A percentile compares a stretch with the other conserved stretches of the same genome.
Evolutionary conservation across 2,329 filamentous ascomycete species (phyloP).

Genomic region (Colletotrichum liriopes): DNA sequence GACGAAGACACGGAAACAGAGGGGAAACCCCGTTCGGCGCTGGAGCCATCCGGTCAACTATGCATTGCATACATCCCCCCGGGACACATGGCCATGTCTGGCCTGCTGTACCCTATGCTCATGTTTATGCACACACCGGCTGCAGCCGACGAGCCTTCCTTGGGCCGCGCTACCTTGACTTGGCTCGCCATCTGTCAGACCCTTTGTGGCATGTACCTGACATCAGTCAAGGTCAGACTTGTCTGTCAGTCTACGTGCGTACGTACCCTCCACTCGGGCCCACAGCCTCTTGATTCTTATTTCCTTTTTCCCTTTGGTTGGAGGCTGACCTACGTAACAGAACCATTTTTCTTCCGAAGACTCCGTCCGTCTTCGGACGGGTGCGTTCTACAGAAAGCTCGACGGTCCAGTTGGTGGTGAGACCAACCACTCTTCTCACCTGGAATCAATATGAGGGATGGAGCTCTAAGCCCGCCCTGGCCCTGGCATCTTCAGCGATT

Average conservation of each 20-base stretch:
- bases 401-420: background rate
- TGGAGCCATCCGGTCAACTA: slow-evolving; percentile 30
- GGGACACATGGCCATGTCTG: slow-evolving; percentile 8
- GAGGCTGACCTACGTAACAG: slow-evolving; percentile 26
- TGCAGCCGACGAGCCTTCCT: slow-evolving; percentile 34
- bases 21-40: slow-evolving; percentile 3
- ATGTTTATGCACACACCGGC: slow-evolving; percentile 22
- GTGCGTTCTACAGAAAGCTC: background rate
- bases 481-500: slow-evolving; percentile 18
- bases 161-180: slow-evolving; percentile 29
- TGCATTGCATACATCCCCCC: slow-evolving; percentile 21
- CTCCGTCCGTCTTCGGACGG: slow-evolving; percentile 23
- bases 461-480: slow-evolving; percentile 25
- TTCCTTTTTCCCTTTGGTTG: slow-evolving; percentile 26
- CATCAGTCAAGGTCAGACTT: slow-evolving; percentile 17
- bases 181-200: slow-evolving; percentile 5
- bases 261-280: slow-evolving; percentile 23
- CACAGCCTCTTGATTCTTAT: slow-evolving; percentile 8
- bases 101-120: background rate
- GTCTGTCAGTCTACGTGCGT: slow-evolving; percentile 3
- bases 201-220: slow-evolving; percentile 31
- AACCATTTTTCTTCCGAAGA: slow-evolving; percentile 8
- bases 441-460: slow-evolving; percentile 32
- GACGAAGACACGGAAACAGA: slow-evolving; percentile 20
- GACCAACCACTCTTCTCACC: slow-evolving; percentile 5